phyloP scores from a whole-genome alignment of 202 grass and related monocot genomes.

The Dendrocalamus latiflorus region DNA sequence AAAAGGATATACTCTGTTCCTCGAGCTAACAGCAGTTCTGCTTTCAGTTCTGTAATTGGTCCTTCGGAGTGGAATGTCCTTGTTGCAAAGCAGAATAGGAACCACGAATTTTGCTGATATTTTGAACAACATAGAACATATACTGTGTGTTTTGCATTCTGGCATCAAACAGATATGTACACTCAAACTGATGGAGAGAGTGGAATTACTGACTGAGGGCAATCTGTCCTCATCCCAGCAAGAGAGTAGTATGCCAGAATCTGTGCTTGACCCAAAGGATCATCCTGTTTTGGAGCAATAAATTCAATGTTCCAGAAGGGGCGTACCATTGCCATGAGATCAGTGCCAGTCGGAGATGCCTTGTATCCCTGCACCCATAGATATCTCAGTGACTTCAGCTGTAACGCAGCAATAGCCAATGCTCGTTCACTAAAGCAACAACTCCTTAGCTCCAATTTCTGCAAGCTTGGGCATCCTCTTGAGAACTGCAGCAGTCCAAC shows the following conservation, averaged over 20 bases:
- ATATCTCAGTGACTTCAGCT: constrained; percentile 73
- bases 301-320: constrained; percentile 97
- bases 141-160: background rate
- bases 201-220: no score
- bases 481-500: constrained; percentile 52
- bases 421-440: constrained; percentile 77
- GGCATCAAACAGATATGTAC: constrained; percentile 38
- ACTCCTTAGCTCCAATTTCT: constrained; percentile 88
- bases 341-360: constrained; percentile 48
- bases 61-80: background rate
- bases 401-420: constrained; percentile 59
- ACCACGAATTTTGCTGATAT: background rate
- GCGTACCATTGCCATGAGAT: constrained; percentile 66
- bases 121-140: background rate
- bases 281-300: constrained; percentile 50
- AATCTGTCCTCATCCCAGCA: no score
- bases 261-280: no score
- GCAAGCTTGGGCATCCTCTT: constrained; percentile 64
- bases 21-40: constrained; percentile 3
- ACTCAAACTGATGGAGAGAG: no score
- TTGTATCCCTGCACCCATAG: constrained; percentile 96
- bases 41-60: constrained; percentile 28
- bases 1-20: background rate
- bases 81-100: background rate
- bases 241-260: no score